Conservation (phyloP, 305 asterid species). For the Striga hermonthica region DNA sequence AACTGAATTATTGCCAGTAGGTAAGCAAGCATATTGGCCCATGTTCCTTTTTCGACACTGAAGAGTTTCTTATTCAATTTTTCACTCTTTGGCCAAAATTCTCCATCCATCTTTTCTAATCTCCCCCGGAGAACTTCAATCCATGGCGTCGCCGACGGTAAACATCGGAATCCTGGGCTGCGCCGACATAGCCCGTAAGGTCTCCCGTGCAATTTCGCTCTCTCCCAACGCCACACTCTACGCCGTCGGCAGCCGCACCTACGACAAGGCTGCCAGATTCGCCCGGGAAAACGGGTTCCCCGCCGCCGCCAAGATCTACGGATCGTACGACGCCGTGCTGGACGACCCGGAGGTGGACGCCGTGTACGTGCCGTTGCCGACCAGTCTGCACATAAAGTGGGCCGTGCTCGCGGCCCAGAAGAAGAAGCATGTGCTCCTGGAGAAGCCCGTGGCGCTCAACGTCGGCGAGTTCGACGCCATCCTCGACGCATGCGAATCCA, state of each 20-base stretch:
- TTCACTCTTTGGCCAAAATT: too few species aligned
- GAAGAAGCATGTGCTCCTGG: constrained; percentile 75
- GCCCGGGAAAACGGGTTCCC: constrained; percentile 39
- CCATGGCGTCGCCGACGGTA: constrained; percentile 32
- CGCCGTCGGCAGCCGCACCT: constrained; percentile 46
- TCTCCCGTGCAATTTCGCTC: constrained; percentile 41
- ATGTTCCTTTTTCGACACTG: too few species aligned
- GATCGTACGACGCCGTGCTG: constrained; percentile 61
- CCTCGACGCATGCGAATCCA: constrained; percentile 59
- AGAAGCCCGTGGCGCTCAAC: constrained; percentile 75
- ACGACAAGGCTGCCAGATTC: constrained; percentile 40
- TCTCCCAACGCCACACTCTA: constrained; percentile 41
- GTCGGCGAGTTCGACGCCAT: constrained; percentile 57
- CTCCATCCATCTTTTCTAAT: too few species aligned
- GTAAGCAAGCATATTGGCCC: too few species aligned
- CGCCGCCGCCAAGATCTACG: constrained; percentile 43
- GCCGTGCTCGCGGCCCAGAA: constrained; percentile 73
- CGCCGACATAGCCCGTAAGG: constrained; percentile 46
- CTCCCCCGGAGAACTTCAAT: too few species aligned
- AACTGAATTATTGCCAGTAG: too few species aligned
- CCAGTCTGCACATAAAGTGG: constrained; percentile 72
- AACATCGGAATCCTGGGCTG: constrained; percentile 44
- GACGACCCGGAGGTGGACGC: constrained; percentile 83
- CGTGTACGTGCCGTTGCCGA: constrained; percentile 74
- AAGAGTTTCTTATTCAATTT: too few species aligned